Conservation (phyloP, 1,139 yeast species). For the Saccharomycopsis crataegensis region DNA sequence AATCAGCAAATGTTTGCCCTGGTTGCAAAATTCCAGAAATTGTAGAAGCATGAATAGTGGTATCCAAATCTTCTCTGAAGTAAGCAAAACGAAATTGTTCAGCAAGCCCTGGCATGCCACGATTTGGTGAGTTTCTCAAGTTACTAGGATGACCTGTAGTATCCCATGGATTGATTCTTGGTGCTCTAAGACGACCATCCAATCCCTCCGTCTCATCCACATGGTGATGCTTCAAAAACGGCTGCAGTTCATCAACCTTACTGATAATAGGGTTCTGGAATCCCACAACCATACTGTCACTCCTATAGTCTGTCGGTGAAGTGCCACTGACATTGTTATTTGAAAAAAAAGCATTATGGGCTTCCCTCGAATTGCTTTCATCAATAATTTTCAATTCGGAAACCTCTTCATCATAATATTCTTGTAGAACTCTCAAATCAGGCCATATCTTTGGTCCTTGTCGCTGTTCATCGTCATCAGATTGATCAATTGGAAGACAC, state of each 20-base stretch:
- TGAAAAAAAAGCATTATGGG: neutral
- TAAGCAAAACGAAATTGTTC: constrained; percentile 72
- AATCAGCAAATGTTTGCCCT: constrained; percentile 35
- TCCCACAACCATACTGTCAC: constrained; percentile 5
- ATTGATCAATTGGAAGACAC: constrained; percentile 61
- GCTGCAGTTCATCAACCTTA: constrained; percentile 16
- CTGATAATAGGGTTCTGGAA: constrained; percentile 16
- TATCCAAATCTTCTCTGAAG: constrained; percentile 81
- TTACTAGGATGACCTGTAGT: constrained; percentile 14
- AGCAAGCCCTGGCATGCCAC: constrained; percentile 14
- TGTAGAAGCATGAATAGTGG: constrained; percentile 85
- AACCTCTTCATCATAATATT: constrained; percentile 64
- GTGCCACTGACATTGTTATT: neutral
- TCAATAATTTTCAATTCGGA: constrained; percentile 26
- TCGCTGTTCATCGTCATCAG: constrained; percentile 5
- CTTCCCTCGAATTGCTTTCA: constrained; percentile 5
- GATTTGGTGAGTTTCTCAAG: neutral
- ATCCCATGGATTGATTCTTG: constrained; percentile 72
- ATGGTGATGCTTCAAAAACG: constrained; percentile 3
- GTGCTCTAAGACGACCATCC: constrained; percentile 65
- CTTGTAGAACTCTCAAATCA: constrained; percentile 64
- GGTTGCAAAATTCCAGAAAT: constrained; percentile 72
- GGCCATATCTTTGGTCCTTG: constrained; percentile 51
- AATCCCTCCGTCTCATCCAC: constrained; percentile 17
- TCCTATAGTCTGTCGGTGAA: neutral